Conservation (phyloP, 495 filamentous ascomycete genomes). For the Aspergillus wentii region DNA sequence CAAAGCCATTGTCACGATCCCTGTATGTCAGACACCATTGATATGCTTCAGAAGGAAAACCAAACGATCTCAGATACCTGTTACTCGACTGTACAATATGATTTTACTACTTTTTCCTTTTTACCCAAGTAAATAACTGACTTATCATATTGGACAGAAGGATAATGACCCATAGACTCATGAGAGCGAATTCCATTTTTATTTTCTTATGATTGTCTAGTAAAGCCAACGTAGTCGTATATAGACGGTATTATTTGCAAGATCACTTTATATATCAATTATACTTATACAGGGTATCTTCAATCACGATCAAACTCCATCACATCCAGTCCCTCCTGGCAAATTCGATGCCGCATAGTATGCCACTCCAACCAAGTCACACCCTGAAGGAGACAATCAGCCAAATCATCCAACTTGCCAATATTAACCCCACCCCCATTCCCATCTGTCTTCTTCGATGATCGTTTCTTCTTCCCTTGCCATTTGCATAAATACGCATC, state of each 20-base stretch:
- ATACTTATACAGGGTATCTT: background rate
- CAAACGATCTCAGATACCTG: no score
- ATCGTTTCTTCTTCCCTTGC: slow-evolving; percentile 16
- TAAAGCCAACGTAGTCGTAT: no score
- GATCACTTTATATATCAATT: background rate
- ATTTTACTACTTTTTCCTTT: no score
- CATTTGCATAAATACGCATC: slow-evolving; percentile 43
- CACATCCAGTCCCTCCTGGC: slow-evolving; percentile 19
- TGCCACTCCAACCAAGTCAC: slow-evolving; percentile 85
- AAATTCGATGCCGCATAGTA: slow-evolving; percentile 52
- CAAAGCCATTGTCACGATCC: slow-evolving; percentile 5
- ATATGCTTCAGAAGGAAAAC: no score
- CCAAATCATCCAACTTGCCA: slow-evolving; percentile 83
- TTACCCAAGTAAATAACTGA: no score
- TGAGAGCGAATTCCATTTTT: slow-evolving; percentile 3
- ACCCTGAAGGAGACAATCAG: slow-evolving; percentile 84
- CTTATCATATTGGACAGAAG: no score
- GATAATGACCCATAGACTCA: no score
- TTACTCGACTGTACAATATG: no score
- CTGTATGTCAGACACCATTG: slow-evolving; percentile 4
- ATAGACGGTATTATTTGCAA: no score
- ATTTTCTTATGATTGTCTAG: no score
- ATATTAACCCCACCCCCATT: slow-evolving; percentile 17
- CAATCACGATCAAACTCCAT: slow-evolving; percentile 3
- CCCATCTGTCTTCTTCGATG: slow-evolving; percentile 9